phyloP scores from a whole-genome alignment of 2,329 filamentous ascomycete species.

The Fusarium goolgardi region DNA sequence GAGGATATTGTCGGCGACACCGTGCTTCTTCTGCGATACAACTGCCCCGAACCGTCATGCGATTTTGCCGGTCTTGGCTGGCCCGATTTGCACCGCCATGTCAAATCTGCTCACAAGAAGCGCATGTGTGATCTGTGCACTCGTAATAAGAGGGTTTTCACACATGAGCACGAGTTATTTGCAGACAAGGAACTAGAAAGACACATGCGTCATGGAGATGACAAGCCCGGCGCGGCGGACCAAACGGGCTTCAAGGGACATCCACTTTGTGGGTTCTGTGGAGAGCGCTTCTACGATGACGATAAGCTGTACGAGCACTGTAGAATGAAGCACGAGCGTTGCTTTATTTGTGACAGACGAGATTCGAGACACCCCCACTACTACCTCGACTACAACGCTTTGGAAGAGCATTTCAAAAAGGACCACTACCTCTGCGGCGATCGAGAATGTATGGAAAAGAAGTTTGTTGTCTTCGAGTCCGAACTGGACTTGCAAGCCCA shows the following conservation, averaged over 20 bases:
- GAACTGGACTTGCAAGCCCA: constrained; percentile 96
- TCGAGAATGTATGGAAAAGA: constrained; percentile 91
- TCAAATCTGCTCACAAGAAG: constrained; percentile 83
- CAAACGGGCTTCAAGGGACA: constrained; percentile 98
- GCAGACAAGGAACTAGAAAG: constrained; percentile 81
- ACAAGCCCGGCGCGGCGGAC: constrained; percentile 87
- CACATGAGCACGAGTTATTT: constrained; percentile 96
- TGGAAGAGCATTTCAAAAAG: constrained; percentile 87
- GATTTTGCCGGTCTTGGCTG: constrained; percentile 81
- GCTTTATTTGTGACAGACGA: constrained; percentile 88
- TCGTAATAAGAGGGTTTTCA: constrained; percentile 97
- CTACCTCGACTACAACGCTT: constrained; percentile 85
- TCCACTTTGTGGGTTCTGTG: constrained; percentile 93
- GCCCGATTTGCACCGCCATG: constrained; percentile 75
- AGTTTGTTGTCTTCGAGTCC: constrained; percentile 95
- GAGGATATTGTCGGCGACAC: constrained; percentile 93
- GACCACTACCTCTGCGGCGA: constrained; percentile 90
- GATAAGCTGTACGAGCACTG: constrained; percentile 96
- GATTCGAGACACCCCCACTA: constrained; percentile 83
- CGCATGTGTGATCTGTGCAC: constrained; percentile 92
- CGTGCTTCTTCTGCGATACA: constrained; percentile 87
- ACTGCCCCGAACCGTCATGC: constrained; percentile 86
- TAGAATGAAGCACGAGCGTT: constrained; percentile 91
- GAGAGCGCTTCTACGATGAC: constrained; percentile 91
- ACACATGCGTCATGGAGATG: constrained; percentile 92